These are phyloP conservation scores for Ophiocordyceps camponoti-rufipedis DNA, from an alignment of 2,329 filamentous ascomycete species.

Conservation along the genomic window DNA sequence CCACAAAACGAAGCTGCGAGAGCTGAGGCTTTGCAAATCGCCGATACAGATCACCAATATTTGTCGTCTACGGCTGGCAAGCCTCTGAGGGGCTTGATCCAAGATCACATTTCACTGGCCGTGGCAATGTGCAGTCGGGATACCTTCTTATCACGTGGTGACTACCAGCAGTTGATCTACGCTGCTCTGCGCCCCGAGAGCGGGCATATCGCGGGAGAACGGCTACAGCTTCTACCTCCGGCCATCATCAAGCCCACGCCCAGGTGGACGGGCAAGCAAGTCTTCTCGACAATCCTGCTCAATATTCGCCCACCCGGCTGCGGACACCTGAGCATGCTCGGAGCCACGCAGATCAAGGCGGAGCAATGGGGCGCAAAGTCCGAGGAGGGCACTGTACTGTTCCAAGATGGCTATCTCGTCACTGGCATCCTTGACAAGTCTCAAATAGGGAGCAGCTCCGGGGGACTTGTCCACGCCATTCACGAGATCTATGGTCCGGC, in stretches of 20 bases:
- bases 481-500: conserved; percentile 88
- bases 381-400: conserved; percentile 66
- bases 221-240: conserved; percentile 65
- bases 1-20: conserved; percentile 91
- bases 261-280: conserved; percentile 91
- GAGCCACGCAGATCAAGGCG: conserved; percentile 61
- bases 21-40: conserved; percentile 80
- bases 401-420: conserved; percentile 75
- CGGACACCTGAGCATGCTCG: conserved; percentile 59
- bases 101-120: conserved; percentile 93
- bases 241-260: conserved; percentile 64
- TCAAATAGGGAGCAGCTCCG: conserved; percentile 74
- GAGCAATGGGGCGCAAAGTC: conserved; percentile 59
- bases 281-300: conserved; percentile 80
- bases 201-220: conserved; percentile 67
- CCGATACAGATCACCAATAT: conserved; percentile 95
- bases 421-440: conserved; percentile 90
- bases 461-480: conserved; percentile 78
- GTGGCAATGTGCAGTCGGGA: conserved; percentile 83
- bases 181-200: conserved; percentile 76
- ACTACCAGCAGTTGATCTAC: conserved; percentile 92
- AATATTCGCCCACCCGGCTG: conserved; percentile 72
- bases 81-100: conserved; percentile 85
- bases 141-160: conserved; percentile 70
- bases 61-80: conserved; percentile 86